Conservation (phyloP, 2,329 filamentous ascomycete species). For the Dothidotthia symphoricarpi region DNA sequence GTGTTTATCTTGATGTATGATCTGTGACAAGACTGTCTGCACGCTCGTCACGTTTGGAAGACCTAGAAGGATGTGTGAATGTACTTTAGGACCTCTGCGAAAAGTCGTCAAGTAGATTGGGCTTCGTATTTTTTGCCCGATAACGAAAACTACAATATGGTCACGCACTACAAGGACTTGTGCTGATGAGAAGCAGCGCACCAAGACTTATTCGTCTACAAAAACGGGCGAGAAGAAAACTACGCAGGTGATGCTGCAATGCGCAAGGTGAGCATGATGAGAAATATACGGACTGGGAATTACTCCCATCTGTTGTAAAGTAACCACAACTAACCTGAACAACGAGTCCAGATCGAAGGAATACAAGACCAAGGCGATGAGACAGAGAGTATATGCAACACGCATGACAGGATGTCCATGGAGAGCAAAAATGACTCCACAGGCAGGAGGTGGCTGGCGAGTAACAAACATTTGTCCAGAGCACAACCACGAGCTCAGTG, state of each 20-base stretch:
- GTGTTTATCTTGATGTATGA: no score
- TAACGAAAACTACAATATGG: no score
- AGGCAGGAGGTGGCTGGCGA: constrained; percentile 11
- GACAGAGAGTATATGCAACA: constrained; percentile 9
- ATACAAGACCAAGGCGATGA: constrained; percentile 13
- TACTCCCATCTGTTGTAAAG: no score
- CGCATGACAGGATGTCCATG: constrained; percentile 14
- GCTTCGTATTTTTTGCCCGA: no score
- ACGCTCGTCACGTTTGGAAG: no score
- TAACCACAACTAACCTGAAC: no score
- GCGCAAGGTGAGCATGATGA: constrained; percentile 1
- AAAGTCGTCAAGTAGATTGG: no score
- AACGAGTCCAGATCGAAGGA: constrained; percentile 6
- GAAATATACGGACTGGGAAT: no score
- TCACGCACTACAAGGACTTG: no score
- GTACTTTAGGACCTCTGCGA: no score
- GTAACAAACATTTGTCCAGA: constrained; percentile 7
- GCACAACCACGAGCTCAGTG: constrained; percentile 12
- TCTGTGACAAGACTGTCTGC: no score
- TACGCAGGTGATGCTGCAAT: constrained; percentile 14
- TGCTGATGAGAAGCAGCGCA: constrained; percentile 1
- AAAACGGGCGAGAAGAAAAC: constrained; percentile 12
- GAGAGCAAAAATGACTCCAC: constrained; percentile 13
- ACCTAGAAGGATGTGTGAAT: no score
- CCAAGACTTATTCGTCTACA: constrained; percentile 11